phyloP scores from a whole-genome alignment of 148 eudicot genomes.

The Vaccinium myrtillus region DNA sequence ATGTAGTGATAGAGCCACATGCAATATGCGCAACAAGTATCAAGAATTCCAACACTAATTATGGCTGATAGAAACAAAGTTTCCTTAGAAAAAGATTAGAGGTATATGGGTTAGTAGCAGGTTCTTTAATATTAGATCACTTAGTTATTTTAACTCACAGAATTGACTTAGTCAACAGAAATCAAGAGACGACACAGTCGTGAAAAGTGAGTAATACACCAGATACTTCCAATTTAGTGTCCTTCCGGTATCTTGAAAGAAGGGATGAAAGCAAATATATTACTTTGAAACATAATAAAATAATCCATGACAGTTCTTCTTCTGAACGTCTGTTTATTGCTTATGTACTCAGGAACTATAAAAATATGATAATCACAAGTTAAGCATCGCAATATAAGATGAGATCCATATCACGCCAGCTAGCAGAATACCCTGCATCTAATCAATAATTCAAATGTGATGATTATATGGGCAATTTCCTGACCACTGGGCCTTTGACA shows the following conservation, averaged over 20 bases:
- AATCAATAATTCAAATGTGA: neutral
- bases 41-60: neutral
- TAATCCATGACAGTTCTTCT: constrained; percentile 1
- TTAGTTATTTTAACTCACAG: neutral
- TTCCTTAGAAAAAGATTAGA: neutral
- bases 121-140: neutral
- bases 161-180: neutral
- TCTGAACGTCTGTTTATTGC: neutral
- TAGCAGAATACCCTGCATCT: neutral
- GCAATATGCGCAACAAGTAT: neutral
- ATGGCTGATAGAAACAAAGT: neutral
- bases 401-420: constrained; percentile 2
- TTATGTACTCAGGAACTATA: neutral
- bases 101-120: neutral
- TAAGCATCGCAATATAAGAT: neutral
- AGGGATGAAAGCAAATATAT: neutral
- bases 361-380: neutral
- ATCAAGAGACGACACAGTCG: neutral
- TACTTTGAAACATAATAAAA: neutral
- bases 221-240: neutral
- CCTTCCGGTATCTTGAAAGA: neutral
- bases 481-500: constrained; percentile 6
- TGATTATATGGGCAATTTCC: neutral
- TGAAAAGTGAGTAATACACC: neutral
- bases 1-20: neutral